These are phyloP conservation scores for Cyclotella kingstonii DNA, from an alignment of 108 stramenopile species.

Conservation along the genomic window DNA sequence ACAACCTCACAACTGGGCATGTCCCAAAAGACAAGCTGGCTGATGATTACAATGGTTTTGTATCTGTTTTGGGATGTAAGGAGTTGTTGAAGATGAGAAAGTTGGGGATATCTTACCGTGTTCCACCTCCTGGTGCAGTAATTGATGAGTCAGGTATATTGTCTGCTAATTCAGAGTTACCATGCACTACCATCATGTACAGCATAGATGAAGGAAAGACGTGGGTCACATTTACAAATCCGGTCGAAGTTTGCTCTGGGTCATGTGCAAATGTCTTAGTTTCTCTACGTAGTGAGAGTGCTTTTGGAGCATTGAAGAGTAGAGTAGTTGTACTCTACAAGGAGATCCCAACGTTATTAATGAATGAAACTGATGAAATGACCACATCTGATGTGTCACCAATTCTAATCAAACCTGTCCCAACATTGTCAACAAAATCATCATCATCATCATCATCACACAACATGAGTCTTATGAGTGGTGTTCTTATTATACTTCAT, in stretches of 20 bases:
- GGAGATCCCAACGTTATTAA: no score
- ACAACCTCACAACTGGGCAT: neutral
- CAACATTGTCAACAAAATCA: no score
- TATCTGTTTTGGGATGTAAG: constrained; percentile 11
- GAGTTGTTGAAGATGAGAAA: constrained; percentile 1
- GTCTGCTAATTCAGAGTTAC: constrained; percentile 9
- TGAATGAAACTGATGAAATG: no score
- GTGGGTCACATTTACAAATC: neutral
- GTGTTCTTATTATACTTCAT: no score
- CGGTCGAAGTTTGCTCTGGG: constrained; percentile 4
- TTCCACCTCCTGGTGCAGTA: constrained; percentile 11
- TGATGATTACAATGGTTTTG: constrained; percentile 11
- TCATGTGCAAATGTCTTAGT: no score
- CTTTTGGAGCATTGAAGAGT: constrained; percentile 5
- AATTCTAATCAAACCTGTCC: no score
- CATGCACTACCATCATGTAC: constrained; percentile 13
- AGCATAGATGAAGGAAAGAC: constrained; percentile 14
- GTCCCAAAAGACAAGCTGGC: constrained; percentile 13
- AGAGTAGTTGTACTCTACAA: constrained; percentile 5
- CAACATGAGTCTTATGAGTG: no score
- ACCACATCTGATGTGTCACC: no score
- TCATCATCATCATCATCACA: no score
- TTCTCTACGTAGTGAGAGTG: constrained; percentile 6
- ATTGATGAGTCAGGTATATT: constrained; percentile 6
- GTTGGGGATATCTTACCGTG: constrained; percentile 6